Evolutionary conservation across 345 rosid species (phyloP).

Genomic region (Pugionium dolabratum): DNA sequence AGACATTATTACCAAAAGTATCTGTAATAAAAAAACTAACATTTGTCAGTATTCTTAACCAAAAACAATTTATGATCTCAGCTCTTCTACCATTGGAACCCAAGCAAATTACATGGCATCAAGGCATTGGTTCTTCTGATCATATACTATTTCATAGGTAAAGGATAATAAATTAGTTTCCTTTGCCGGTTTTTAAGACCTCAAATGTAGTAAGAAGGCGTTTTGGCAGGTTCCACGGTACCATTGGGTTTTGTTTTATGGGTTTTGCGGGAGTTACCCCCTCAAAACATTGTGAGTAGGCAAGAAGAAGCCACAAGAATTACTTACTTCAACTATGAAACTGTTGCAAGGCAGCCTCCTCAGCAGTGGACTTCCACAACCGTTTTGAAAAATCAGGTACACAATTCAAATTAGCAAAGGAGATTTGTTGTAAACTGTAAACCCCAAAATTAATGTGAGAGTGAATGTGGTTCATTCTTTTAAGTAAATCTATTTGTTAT

Average conservation of each 20-base stretch:
- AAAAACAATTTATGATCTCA: conserved; percentile 27
- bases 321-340: conserved; percentile 41
- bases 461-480: too few species aligned
- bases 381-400: conserved; percentile 44
- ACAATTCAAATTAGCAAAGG: background rate
- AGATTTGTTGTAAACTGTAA: background rate
- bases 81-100: conserved; percentile 48
- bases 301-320: conserved; percentile 37
- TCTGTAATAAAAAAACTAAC: background rate
- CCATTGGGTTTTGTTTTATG: conserved; percentile 45
- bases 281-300: conserved; percentile 31
- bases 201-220: background rate
- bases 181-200: background rate
- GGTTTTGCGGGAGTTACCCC: conserved; percentile 44
- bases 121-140: conserved; percentile 45
- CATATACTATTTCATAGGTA: conserved; percentile 46
- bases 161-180: background rate
- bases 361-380: conserved; percentile 45
- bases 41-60: conserved; percentile 7
- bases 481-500: background rate
- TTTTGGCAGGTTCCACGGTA: conserved; percentile 37
- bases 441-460: background rate
- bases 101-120: conserved; percentile 37
- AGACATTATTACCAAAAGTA: conserved; percentile 4
- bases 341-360: conserved; percentile 27